Evolutionary conservation across 176 grass and related monocot genomes (phyloP), one percentile per base, ranked within the genome.

Genomic region (Carex cristatella): DNA sequence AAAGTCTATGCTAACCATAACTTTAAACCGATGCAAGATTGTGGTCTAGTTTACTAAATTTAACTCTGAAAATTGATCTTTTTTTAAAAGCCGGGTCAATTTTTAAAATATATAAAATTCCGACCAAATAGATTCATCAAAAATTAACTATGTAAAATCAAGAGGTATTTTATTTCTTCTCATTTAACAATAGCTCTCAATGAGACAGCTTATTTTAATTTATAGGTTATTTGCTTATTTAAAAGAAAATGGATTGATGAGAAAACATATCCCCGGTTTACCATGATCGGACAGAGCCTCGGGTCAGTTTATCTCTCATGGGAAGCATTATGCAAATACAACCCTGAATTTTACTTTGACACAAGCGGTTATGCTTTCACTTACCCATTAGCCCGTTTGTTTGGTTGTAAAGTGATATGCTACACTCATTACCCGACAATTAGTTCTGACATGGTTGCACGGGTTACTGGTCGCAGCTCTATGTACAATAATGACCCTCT

Each of bases 401-500:
- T 98, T 87, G 93, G 93, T 53, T 95, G 93, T 53, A 92, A 90
- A 91, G 93, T 95, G 72, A 90, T 98, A 49, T 92, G 85, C 83
- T 98, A 95, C 62, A 95, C 96, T 62, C 96, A 95, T 83, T 98
- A 98, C 81, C 96, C 96, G 14, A 95, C 96, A 79, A 95, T 98
- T 84, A 98, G 96, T 85, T 92, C 91, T 64, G 96, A 98, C 76
- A 98, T 98, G 96, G 80, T 95, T 85, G 87, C 89, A 37, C 93
- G 93, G 84, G 93, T 98, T 89, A 92, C 78, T 18, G 83, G 89
- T 68, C 83, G n/a, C 65, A 92, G 61, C 74, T 93, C 85, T 69
- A 95, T 98, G 93, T 98, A 98, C 78, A 98, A 98, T 65, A 98
- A 98, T 71, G 85, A 92, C 71, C 86, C 89, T 79, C 82, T 61